Evolutionary conservation across 805 yeast species (phyloP).

Genomic region (Wickerhamiella spandovensis): DNA sequence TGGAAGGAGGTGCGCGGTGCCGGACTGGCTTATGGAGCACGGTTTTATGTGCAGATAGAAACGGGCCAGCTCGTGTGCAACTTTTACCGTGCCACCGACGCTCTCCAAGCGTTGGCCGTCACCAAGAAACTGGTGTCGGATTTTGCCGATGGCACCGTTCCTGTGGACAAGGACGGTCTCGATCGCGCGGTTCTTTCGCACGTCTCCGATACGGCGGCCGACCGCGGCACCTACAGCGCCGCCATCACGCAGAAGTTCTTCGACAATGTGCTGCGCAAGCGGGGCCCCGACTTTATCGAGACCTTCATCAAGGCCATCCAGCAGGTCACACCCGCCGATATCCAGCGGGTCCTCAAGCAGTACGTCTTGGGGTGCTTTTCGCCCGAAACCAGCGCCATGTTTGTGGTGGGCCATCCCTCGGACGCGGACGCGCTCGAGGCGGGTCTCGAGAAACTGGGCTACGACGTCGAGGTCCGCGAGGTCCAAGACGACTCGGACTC

Average conservation of each 20-base stretch:
- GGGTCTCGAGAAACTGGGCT: slow-evolving; percentile 43
- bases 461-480: slow-evolving; percentile 42
- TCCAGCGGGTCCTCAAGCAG: slow-evolving; percentile 32
- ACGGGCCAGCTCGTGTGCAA: slow-evolving; percentile 52
- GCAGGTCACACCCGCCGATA: slow-evolving; percentile 37
- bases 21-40: slow-evolving; percentile 87
- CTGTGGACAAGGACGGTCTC: slow-evolving; percentile 45
- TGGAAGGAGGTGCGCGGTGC: slow-evolving; percentile 94
- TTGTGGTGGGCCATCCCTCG: slow-evolving; percentile 61
- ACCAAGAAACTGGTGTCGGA: slow-evolving; percentile 53
- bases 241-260: slow-evolving; percentile 56
- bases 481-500: slow-evolving; percentile 7
- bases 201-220: slow-evolving; percentile 56
- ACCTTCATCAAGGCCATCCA: slow-evolving; percentile 41
- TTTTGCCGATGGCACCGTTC: slow-evolving; percentile 38
- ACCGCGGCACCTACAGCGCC: slow-evolving; percentile 47
- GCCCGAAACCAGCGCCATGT: slow-evolving; percentile 40
- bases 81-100: slow-evolving; percentile 76
- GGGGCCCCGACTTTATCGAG: slow-evolving; percentile 55
- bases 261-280: slow-evolving; percentile 50
- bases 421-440: slow-evolving; percentile 35
- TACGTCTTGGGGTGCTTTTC: slow-evolving; percentile 59
- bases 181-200: slow-evolving; percentile 67
- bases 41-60: slow-evolving; percentile 44
- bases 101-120: slow-evolving; percentile 45